Base-by-base conservation (phyloP, 2,329 filamentous ascomycete genomes). In the Aureobasidium namibiae region DNA sequence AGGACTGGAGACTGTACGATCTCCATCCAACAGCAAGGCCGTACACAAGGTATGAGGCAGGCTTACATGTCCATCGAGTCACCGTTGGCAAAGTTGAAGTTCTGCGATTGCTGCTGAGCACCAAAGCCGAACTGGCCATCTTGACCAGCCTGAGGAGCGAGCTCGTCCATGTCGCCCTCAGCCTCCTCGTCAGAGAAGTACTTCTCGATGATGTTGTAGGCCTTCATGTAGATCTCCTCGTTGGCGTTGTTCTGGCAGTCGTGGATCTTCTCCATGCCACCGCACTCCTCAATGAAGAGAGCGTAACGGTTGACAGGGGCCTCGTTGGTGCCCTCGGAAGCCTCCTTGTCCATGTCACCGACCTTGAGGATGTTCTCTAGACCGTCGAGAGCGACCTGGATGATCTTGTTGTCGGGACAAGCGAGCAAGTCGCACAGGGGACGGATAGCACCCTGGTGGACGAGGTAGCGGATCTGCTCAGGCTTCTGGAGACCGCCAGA, bases 201-300 rank as follows among this genome's bases (percentile, higher is more conserved):
- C 81, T 96, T 96, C 82, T 99, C 94, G 67, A 99, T 99, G 76
- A 99, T 99, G 83, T 95, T 97, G 83, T 97, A 99, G 0, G 94
- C 94, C 85, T 99, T 99, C 92, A 99, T 97, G 82, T 99, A 99
- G 68, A 99, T 99, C 78, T 99, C 94, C 78, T 99, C 94, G 78
- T 99, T 99, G 80, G 92, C 92, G 70, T 99, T 99, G 80, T 95
- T 96, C 81, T 99, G 94, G 84, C 94, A 97, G 68, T 97, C 92
- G 78, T 99, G 94, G 67, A 99, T 97, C 87, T 97, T 97, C 81
- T 97, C 94, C 94, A 99, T 99, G 66, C 94, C 94, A 70, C 91
- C 90, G 67, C 92, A 95, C 77, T 99, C 94, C 78, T 99, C 94
- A 66, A 99, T 99, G 77, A 95, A 97, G 64, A 99, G 83, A 48